phyloP scores from a whole-genome alignment of 2,329 filamentous ascomycete species.

The Mycosphaerella arachidis region DNA sequence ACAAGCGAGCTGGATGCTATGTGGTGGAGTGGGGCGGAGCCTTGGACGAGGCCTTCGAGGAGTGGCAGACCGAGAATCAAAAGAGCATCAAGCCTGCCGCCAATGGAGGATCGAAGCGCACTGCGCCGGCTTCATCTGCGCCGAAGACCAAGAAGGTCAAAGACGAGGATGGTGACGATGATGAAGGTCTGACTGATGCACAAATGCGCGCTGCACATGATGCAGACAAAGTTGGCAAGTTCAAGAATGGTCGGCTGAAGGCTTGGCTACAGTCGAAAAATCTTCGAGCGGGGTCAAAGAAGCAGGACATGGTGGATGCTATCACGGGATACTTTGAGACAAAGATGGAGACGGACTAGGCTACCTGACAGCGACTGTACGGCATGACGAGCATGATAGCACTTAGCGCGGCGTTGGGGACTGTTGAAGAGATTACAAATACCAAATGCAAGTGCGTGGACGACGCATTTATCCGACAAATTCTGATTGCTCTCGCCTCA shows the following conservation, averaged over 20 bases:
- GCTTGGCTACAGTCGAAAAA: slow-evolving; percentile 30
- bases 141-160: slow-evolving; percentile 40
- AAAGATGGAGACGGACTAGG: slow-evolving; percentile 31
- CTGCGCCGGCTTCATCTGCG: slow-evolving; percentile 25
- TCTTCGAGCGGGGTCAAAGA: slow-evolving; percentile 26
- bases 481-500: background rate
- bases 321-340: slow-evolving; percentile 35
- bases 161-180: slow-evolving; percentile 37
- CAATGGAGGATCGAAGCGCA: slow-evolving; percentile 45
- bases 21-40: slow-evolving; percentile 71
- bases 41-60: slow-evolving; percentile 56
- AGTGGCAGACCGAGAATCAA: slow-evolving; percentile 34
- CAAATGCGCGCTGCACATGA: slow-evolving; percentile 44
- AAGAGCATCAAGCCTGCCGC: slow-evolving; percentile 40
- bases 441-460: background rate
- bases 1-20: slow-evolving; percentile 78
- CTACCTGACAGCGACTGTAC: background rate
- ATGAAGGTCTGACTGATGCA: slow-evolving; percentile 38
- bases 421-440: background rate
- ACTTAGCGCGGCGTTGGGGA: background rate
- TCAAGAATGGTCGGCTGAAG: slow-evolving; percentile 33
- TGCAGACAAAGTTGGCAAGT: slow-evolving; percentile 41
- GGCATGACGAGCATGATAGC: background rate
- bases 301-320: slow-evolving; percentile 33
- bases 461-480: background rate